Percentiles rank a stretch among this genome's conserved stretches.
Conservation (phyloP, 257 asterid genomes). For the Plantago major region DNA sequence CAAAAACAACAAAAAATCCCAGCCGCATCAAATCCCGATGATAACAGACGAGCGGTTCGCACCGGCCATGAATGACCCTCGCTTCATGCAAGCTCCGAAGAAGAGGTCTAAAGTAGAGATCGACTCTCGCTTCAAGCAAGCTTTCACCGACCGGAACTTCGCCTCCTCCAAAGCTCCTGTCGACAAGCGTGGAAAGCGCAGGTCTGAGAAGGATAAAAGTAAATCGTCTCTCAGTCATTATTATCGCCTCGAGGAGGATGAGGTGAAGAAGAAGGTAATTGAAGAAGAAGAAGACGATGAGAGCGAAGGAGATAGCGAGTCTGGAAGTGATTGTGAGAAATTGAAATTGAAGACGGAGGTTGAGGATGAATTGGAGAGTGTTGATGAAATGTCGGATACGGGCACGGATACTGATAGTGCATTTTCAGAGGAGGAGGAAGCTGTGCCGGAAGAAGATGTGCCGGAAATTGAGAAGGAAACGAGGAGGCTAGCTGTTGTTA, state of each 20-base stretch:
- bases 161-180: slow-evolving; percentile 49
- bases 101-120: slow-evolving; percentile 59
- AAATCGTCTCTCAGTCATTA: slow-evolving; percentile 45
- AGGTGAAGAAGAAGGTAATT: slow-evolving; percentile 19
- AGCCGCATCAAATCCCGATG: slow-evolving; percentile 21
- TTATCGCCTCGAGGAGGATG: slow-evolving; percentile 45
- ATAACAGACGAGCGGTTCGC: slow-evolving; percentile 75
- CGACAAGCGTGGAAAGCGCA: slow-evolving; percentile 80
- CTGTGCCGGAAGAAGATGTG: slow-evolving; percentile 56
- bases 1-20: slow-evolving; percentile 11
- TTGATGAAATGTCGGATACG: slow-evolving; percentile 45
- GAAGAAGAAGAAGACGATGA: slow-evolving; percentile 24
- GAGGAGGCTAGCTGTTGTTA: slow-evolving; percentile 70
- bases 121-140: slow-evolving; percentile 65
- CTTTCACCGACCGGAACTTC: slow-evolving; percentile 52
- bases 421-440: slow-evolving; percentile 43
- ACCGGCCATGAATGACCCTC: slow-evolving; percentile 73
- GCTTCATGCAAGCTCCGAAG: slow-evolving; percentile 74
- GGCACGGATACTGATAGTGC: slow-evolving; percentile 25
- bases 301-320: slow-evolving; percentile 17
- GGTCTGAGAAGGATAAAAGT: slow-evolving; percentile 12
- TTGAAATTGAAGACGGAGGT: slow-evolving; percentile 15
- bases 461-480: slow-evolving; percentile 87
- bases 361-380: slow-evolving; percentile 36
- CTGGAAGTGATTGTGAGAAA: slow-evolving; percentile 27